These are phyloP conservation scores for Misopates orontium DNA, from an alignment of 257 asterid species.

Conservation along the genomic window DNA sequence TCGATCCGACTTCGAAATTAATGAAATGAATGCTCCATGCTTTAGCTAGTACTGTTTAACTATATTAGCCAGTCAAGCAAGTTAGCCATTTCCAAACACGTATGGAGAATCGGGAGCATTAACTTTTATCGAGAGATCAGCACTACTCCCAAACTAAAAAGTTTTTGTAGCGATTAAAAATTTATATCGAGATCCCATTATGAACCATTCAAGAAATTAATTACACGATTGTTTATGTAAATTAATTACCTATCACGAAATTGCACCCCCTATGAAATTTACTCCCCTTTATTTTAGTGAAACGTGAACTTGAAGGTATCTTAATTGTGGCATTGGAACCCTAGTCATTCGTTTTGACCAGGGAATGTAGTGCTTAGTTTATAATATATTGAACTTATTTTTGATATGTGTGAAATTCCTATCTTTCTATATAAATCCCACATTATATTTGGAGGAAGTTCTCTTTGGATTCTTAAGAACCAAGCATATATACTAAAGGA, in stretches of 20 bases:
- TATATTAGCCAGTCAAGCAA: too few relatives aligned
- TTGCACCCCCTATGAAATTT: conserved; percentile 45
- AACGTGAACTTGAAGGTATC: conserved; percentile 45
- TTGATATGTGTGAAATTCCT: too few relatives aligned
- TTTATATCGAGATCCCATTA: neutral
- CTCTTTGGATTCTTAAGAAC: conserved; percentile 38
- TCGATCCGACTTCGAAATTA: too few relatives aligned
- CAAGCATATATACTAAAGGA: conserved; percentile 19
- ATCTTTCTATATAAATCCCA: conserved; percentile 46
- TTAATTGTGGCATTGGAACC: conserved; percentile 33
- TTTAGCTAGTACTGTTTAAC: too few relatives aligned
- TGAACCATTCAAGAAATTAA: conserved; percentile 15
- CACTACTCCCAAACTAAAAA: too few relatives aligned
- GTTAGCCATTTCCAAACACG: too few relatives aligned
- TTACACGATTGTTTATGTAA: conserved; percentile 24
- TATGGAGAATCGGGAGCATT: too few relatives aligned
- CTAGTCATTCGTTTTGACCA: conserved; percentile 43
- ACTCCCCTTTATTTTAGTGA: conserved; percentile 44
- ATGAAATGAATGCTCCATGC: too few relatives aligned
- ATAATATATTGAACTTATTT: too few relatives aligned
- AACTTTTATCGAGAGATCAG: too few relatives aligned
- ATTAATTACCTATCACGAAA: conserved; percentile 23
- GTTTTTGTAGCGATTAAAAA: too few relatives aligned
- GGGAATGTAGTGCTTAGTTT: conserved; percentile 47
- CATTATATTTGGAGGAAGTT: conserved; percentile 16